These are phyloP conservation scores for Diplodia corticola DNA, from an alignment of 2,329 filamentous ascomycete species.

Conservation along the genomic window DNA sequence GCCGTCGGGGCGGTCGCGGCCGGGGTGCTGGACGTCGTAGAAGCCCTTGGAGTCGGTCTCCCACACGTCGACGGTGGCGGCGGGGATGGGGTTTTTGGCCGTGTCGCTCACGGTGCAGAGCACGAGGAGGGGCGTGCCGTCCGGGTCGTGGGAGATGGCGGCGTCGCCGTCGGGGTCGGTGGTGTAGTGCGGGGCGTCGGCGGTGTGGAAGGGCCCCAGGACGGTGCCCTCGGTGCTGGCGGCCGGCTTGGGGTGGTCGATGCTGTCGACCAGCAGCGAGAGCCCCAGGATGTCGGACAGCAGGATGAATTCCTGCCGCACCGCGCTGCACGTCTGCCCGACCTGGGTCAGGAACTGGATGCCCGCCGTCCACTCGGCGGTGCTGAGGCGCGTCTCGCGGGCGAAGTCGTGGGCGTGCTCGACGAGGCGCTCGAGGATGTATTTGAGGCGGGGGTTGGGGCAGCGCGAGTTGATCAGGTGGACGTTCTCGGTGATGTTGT, in stretches of 20 bases:
- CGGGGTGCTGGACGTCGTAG: constrained; percentile 78
- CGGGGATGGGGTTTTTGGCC: constrained; percentile 60
- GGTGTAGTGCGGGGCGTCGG: too few relatives aligned
- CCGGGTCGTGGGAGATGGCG: constrained; percentile 66
- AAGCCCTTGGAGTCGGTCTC: constrained; percentile 78
- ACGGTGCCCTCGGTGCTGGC: constrained; percentile 74
- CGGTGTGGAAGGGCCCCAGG: constrained; percentile 79
- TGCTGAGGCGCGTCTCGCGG: constrained; percentile 73
- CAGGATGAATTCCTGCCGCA: constrained; percentile 81
- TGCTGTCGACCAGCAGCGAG: constrained; percentile 76
- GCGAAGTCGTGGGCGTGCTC: constrained; percentile 81
- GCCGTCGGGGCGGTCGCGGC: constrained; percentile 63
- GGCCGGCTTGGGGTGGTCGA: constrained; percentile 78
- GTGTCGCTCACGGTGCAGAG: constrained; percentile 72
- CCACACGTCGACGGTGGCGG: constrained; percentile 78
- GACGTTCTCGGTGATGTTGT: constrained; percentile 79
- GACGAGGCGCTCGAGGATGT: constrained; percentile 71
- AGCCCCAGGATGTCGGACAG: constrained; percentile 78
- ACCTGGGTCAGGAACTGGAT: constrained; percentile 70
- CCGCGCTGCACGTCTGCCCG: constrained; percentile 72
- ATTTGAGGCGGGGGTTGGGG: constrained; percentile 64
- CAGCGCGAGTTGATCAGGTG: constrained; percentile 73
- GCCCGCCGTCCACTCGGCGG: constrained; percentile 75
- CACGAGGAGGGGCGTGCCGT: constrained; percentile 69
- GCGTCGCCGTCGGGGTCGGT: constrained; percentile 55